phyloP scores from a whole-genome alignment of 2,329 filamentous ascomycete genomes.

The Claviceps citrina region DNA sequence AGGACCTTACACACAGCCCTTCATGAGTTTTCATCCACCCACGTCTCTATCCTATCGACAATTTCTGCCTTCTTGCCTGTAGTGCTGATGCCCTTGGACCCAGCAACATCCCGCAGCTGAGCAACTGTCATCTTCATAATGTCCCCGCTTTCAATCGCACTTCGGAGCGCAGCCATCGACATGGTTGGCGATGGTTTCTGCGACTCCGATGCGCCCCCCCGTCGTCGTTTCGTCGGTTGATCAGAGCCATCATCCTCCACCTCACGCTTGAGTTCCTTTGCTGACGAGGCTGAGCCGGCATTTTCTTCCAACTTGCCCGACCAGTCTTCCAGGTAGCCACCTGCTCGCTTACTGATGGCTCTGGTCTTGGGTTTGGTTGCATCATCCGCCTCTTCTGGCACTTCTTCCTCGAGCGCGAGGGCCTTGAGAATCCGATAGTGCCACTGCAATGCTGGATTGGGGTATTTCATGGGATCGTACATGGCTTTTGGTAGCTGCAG shows the following conservation, averaged over 20 bases:
- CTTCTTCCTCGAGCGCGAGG: constrained; percentile 78
- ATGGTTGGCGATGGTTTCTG: constrained; percentile 20
- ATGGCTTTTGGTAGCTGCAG: constrained; percentile 72
- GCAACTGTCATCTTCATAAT: constrained; percentile 40
- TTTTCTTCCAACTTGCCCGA: constrained; percentile 50
- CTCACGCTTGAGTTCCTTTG: constrained; percentile 36
- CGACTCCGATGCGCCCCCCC: constrained; percentile 18
- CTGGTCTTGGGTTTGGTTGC: constrained; percentile 70
- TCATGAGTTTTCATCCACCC: constrained; percentile 32
- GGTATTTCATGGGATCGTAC: constrained; percentile 77
- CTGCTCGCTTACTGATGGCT: constrained; percentile 80
- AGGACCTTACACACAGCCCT: no score
- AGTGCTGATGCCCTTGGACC: constrained; percentile 30
- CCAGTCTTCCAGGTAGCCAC: constrained; percentile 65
- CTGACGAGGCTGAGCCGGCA: constrained; percentile 20
- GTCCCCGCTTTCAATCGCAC: constrained; percentile 27
- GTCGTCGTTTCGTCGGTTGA: constrained; percentile 32
- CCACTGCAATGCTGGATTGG: constrained; percentile 89
- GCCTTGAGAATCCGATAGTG: constrained; percentile 91
- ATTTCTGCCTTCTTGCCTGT: constrained; percentile 39
- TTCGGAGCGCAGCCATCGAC: constrained; percentile 31
- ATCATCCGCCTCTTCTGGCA: constrained; percentile 59
- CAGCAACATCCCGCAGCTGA: constrained; percentile 35
- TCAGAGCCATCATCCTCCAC: constrained; percentile 27
- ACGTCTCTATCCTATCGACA: constrained; percentile 40